Conservation (phyloP, 2,329 filamentous ascomycete genomes). For the Pseudogymnoascus sp. region DNA sequence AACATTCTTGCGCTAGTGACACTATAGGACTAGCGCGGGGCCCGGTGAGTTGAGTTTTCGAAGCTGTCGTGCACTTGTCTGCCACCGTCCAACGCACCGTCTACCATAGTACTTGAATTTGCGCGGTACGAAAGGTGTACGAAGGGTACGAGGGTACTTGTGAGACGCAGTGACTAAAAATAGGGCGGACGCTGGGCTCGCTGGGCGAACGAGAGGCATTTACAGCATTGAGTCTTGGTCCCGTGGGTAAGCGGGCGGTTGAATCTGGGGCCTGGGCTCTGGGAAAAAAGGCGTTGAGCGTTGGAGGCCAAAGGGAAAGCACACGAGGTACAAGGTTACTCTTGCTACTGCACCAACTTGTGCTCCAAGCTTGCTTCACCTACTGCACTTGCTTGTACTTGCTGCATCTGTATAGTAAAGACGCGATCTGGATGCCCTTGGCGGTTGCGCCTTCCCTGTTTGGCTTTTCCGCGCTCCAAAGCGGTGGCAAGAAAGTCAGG, state of each 20-base stretch:
- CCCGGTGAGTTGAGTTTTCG: not conserved
- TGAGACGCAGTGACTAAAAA: not conserved
- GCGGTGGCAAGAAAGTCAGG: not conserved
- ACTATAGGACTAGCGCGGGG: not conserved
- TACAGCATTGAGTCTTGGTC: too few species aligned
- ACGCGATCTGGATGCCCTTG: not conserved
- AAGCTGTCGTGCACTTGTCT: too few species aligned
- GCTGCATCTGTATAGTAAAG: not conserved
- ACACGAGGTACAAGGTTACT: not conserved
- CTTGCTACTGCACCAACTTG: too few species aligned
- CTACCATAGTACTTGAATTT: too few species aligned
- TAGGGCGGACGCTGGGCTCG: not conserved
- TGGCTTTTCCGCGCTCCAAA: not conserved
- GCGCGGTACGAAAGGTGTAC: not conserved
- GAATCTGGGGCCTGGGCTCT: not conserved
- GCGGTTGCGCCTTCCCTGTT: not conserved
- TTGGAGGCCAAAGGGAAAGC: not conserved
- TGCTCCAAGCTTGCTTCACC: too few species aligned
- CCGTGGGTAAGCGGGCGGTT: not conserved
- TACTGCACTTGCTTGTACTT: not conserved
- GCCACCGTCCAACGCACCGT: too few species aligned
- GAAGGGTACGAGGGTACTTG: too few species aligned
- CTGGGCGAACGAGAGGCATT: not conserved
- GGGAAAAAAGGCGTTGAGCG: not conserved
- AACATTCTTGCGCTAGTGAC: not conserved